These are phyloP conservation scores for Alliaria petiolata DNA, from an alignment of 345 rosid species.

Conservation along the genomic window DNA sequence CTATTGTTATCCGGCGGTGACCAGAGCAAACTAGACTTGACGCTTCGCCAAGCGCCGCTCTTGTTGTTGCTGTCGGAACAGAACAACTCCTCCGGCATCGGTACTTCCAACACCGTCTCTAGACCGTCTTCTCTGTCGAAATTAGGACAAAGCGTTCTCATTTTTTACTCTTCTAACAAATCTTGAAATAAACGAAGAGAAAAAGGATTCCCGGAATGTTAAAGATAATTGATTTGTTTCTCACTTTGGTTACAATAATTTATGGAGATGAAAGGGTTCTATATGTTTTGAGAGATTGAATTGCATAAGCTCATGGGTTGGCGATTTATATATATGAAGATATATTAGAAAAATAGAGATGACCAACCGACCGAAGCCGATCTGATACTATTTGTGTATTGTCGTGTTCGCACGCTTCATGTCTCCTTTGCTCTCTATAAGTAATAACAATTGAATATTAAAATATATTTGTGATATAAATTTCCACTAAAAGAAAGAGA, in stretches of 20 bases:
- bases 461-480: neutral
- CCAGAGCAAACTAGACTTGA: conserved; percentile 33
- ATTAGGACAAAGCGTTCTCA: conserved; percentile 88
- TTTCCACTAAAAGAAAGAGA: neutral
- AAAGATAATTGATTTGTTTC: neutral
- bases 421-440: conserved; percentile 25
- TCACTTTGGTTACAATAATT: conserved; percentile 3
- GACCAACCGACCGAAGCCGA: conserved; percentile 35
- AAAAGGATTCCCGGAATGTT: neutral
- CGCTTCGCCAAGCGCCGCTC: conserved; percentile 32
- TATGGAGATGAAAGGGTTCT: neutral
- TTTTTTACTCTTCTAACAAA: conserved; percentile 19
- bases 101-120: conserved; percentile 87
- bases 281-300: conserved; percentile 15
- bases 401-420: conserved; percentile 44
- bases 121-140: conserved; percentile 71
- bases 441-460: conserved; percentile 7
- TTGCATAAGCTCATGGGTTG: conserved; percentile 11
- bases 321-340: conserved; percentile 11
- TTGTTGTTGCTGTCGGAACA: conserved; percentile 30
- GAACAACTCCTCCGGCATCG: conserved; percentile 82
- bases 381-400: conserved; percentile 32
- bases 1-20: conserved; percentile 28
- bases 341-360: conserved; percentile 10
- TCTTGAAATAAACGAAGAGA: conserved; percentile 6